A percentile compares a stretch with the other conserved stretches of the same genome.
These are phyloP conservation scores for Elongisporangium senticosum DNA, from an alignment of 352 stramenopile species.

Conservation along the genomic window DNA sequence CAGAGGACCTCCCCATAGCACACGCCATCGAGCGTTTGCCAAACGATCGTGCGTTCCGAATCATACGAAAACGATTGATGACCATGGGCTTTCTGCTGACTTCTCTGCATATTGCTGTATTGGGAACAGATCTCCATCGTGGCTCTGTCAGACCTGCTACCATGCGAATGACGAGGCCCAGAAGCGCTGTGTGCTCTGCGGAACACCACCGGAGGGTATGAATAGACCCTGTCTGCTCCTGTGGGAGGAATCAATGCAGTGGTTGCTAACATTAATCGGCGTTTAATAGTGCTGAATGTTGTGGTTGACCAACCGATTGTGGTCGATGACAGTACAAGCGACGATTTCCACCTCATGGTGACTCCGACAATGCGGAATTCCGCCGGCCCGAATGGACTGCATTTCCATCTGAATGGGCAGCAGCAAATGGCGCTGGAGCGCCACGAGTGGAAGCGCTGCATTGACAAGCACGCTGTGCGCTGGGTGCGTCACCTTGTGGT, in stretches of 20 bases:
- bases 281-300: not conserved
- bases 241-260: not conserved
- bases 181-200: slow-evolving; percentile 44
- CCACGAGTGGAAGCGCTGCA: slow-evolving; percentile 67
- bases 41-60: slow-evolving; percentile 26
- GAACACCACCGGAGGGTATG: slow-evolving; percentile 33
- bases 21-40: slow-evolving; percentile 41
- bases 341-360: slow-evolving; percentile 12
- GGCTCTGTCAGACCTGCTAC: slow-evolving; percentile 49
- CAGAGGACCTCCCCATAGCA: slow-evolving; percentile 21
- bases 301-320: not conserved
- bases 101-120: slow-evolving; percentile 1
- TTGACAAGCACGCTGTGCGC: slow-evolving; percentile 24
- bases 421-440: slow-evolving; percentile 51
- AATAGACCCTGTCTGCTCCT: not conserved
- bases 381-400: too few relatives aligned
- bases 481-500: slow-evolving; percentile 24
- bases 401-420: slow-evolving; percentile 29
- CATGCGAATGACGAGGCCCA: slow-evolving; percentile 50
- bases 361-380: slow-evolving; percentile 6
- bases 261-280: not conserved
- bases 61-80: not conserved
- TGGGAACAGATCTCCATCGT: slow-evolving; percentile 27
- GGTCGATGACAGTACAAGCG: not conserved
- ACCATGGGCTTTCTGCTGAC: slow-evolving; percentile 7